Conservation (phyloP, 2,329 filamentous ascomycete species). For the Xylariaceae sp. region DNA sequence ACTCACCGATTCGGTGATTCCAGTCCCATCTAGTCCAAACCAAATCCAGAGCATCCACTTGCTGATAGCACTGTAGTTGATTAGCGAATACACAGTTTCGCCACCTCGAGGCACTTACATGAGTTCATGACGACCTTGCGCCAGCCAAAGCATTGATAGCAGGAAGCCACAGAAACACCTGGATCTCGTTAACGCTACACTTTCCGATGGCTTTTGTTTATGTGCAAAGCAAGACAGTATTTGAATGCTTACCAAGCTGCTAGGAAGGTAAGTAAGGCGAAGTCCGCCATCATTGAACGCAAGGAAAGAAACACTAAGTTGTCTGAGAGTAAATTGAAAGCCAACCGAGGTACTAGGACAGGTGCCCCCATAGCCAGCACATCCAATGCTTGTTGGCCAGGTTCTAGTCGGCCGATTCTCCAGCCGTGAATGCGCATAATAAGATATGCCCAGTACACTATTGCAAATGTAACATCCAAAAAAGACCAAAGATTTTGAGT, state of each 20-base stretch:
- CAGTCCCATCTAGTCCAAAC: conserved; percentile 77
- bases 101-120: conserved; percentile 35
- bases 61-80: conserved; percentile 55
- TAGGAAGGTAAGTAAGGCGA: conserved; percentile 70
- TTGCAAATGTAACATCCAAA: conserved; percentile 72
- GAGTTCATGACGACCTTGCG: conserved; percentile 56
- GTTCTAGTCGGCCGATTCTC: conserved; percentile 40
- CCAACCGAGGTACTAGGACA: conserved; percentile 71
- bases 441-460: conserved; percentile 67
- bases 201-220: neutral
- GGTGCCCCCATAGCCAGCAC: conserved; percentile 77
- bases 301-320: conserved; percentile 80
- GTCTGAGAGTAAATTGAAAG: conserved; percentile 78
- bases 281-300: conserved; percentile 81
- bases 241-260: conserved; percentile 56
- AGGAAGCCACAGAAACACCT: conserved; percentile 76
- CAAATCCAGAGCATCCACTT: conserved; percentile 95
- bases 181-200: conserved; percentile 6
- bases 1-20: conserved; percentile 53
- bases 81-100: conserved; percentile 8
- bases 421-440: conserved; percentile 63
- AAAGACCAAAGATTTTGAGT: conserved; percentile 89
- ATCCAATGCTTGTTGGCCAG: conserved; percentile 66
- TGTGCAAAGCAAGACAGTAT: neutral
- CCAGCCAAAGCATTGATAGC: conserved; percentile 74